A percentile compares a stretch with the other conserved stretches of the same genome.
Conservation (phyloP, 164 flowering plant species). For the Stephania japonica region DNA sequence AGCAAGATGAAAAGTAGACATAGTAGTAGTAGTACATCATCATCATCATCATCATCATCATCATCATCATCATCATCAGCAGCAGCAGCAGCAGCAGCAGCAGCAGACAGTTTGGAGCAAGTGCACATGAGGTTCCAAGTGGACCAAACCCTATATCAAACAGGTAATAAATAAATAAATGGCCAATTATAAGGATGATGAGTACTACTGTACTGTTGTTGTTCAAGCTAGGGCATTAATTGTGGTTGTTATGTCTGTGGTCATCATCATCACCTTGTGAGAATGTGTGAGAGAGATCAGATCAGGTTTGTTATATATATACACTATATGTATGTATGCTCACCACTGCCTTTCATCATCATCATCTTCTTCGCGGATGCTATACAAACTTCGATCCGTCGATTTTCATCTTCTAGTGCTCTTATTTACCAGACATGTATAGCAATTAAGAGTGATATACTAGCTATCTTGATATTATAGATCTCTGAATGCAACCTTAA, state of each 20-base stretch:
- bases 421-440: neutral
- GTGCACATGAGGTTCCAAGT: conserved; percentile 76
- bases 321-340: too few relatives aligned
- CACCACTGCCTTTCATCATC: neutral
- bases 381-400: neutral
- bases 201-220: too few relatives aligned
- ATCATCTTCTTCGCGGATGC: conserved; percentile 8
- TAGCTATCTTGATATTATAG: neutral
- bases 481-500: neutral
- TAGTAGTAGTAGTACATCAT: conserved; percentile 6
- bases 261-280: conserved; percentile 10
- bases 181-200: too few relatives aligned
- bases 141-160: conserved; percentile 82
- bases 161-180: conserved; percentile 2
- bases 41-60: conserved; percentile 16
- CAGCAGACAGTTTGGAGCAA: conserved; percentile 36
- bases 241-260: neutral
- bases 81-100: conserved; percentile 13
- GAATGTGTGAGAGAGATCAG: conserved; percentile 9
- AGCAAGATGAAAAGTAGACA: neutral
- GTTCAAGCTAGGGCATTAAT: neutral
- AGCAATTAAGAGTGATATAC: neutral
- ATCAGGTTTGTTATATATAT: conserved; percentile 18
- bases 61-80: conserved; percentile 13
- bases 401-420: neutral